Conservation (phyloP, 345 rosid genomes). For the Lepidium africanum region DNA sequence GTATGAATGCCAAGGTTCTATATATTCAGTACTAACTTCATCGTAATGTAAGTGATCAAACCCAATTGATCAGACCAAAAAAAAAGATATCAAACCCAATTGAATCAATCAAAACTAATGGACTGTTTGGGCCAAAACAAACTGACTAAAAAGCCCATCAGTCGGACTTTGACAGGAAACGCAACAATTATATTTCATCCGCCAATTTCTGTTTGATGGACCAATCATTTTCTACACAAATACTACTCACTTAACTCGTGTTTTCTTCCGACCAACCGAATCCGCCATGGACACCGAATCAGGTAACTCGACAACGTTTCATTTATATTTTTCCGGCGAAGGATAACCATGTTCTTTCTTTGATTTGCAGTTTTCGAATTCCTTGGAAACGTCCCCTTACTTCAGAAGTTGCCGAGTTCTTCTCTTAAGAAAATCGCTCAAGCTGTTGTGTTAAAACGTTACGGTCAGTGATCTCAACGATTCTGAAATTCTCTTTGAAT, state of each 20-base stretch:
- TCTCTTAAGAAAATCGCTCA: conserved; percentile 63
- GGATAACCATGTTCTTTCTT: not conserved
- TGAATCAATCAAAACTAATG: no score
- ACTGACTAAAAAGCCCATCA: no score
- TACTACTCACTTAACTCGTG: not conserved
- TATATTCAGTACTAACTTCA: no score
- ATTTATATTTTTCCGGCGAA: not conserved
- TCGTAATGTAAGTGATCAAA: no score
- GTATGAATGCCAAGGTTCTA: no score
- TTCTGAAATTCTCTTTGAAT: not conserved
- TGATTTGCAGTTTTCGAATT: conserved; percentile 61
- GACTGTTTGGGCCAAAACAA: no score
- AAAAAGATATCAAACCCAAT: no score
- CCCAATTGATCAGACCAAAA: no score
- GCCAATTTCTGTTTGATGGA: not conserved
- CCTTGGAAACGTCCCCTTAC: conserved; percentile 68
- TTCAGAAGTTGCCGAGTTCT: conserved; percentile 72
- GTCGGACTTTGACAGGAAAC: no score
- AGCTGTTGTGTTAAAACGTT: conserved; percentile 42
- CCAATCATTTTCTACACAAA: not conserved
- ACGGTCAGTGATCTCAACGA: conserved; percentile 33
- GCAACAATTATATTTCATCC: no score
- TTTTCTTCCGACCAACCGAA: not conserved
- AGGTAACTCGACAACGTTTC: conserved; percentile 15
- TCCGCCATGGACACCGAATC: conserved; percentile 38